These are phyloP conservation scores for Metschnikowia amazonensis DNA, from an alignment of 805 yeast species.

Conservation along the genomic window DNA sequence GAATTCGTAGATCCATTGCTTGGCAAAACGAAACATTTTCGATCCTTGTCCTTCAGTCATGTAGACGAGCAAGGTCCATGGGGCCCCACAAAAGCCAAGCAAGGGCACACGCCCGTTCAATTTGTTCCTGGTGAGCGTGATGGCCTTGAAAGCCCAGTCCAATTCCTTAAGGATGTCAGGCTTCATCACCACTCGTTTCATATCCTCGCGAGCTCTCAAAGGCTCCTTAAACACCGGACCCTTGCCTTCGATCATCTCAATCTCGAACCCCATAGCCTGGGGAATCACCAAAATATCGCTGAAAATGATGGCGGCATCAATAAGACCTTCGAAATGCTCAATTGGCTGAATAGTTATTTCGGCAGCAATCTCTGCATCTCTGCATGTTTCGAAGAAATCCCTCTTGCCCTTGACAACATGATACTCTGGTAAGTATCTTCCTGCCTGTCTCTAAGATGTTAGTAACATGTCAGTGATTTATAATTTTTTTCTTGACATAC, in stretches of 20 bases:
- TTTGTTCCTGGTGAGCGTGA: conserved; percentile 82
- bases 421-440: conserved; percentile 87
- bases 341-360: conserved; percentile 95
- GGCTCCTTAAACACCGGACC: conserved; percentile 95
- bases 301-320: conserved; percentile 96
- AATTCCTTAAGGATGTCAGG: conserved; percentile 74
- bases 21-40: conserved; percentile 82
- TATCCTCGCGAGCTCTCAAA: conserved; percentile 67
- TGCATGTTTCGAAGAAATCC: conserved; percentile 93
- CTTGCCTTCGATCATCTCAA: conserved; percentile 87
- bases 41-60: conserved; percentile 98
- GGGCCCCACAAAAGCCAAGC: conserved; percentile 95
- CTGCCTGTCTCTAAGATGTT: conserved; percentile 75
- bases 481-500: conserved; percentile 30
- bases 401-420: conserved; percentile 80
- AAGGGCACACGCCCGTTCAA: conserved; percentile 89
- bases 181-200: conserved; percentile 52
- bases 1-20: conserved; percentile 84
- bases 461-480: conserved; percentile 3
- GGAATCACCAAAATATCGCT: conserved; percentile 95
- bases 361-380: conserved; percentile 90
- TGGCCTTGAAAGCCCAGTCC: conserved; percentile 94
- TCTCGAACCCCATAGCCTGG: conserved; percentile 96
- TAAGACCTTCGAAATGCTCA: conserved; percentile 78
- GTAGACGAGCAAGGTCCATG: conserved; percentile 95